Evolutionary conservation across 306 rosid species (phyloP).

Genomic region (Amphicarpaea edgeworthii): DNA sequence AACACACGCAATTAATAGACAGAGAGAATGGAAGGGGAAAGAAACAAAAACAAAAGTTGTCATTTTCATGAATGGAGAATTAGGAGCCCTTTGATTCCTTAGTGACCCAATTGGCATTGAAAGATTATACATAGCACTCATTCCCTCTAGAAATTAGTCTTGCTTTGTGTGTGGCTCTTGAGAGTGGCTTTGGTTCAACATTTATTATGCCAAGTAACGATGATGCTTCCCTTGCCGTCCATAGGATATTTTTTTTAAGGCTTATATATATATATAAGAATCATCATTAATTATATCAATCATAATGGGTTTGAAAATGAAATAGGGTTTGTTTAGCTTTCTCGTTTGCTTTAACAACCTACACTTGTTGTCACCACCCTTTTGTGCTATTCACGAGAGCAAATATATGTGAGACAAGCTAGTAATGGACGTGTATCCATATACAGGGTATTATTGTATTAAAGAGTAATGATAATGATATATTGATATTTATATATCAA

Average conservation of each 20-base stretch:
- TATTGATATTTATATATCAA: neutral
- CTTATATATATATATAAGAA: conserved; percentile 36
- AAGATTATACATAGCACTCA: conserved; percentile 43
- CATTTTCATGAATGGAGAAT: conserved; percentile 58
- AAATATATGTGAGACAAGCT: neutral
- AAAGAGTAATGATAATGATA: neutral
- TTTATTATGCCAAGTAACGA: conserved; percentile 30
- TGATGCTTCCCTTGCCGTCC: neutral
- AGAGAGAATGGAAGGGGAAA: conserved; percentile 17
- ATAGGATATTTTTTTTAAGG: conserved; percentile 26
- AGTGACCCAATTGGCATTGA: conserved; percentile 51
- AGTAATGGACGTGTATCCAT: neutral
- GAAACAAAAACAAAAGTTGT: conserved; percentile 32
- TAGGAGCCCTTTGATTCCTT: conserved; percentile 41
- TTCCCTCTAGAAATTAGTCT: conserved; percentile 38
- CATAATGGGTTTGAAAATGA: conserved; percentile 62
- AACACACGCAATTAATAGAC: conserved; percentile 4
- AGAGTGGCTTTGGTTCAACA: conserved; percentile 47
- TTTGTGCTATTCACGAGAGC: conserved; percentile 22
- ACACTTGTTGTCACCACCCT: conserved; percentile 15
- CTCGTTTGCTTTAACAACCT: conserved; percentile 35
- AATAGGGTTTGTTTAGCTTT: conserved; percentile 29
- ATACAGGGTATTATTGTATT: neutral
- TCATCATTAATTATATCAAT: conserved; percentile 60
- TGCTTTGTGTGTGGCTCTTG: conserved; percentile 50